Evolutionary conservation across 495 filamentous ascomycete genomes (phyloP).

Genomic region (Tuber aestivum): DNA sequence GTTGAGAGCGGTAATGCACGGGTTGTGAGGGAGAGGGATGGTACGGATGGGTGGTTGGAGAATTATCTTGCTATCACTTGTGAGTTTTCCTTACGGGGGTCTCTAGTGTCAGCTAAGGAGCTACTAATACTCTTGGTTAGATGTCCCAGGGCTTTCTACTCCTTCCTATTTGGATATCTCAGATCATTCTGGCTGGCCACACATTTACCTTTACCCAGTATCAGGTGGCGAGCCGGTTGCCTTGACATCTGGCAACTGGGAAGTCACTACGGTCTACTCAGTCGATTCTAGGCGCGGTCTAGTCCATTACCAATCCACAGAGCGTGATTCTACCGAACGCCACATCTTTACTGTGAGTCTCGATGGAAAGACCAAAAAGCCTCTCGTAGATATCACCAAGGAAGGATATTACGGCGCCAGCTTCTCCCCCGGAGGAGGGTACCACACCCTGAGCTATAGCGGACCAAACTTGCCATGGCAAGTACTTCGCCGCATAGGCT

Average conservation of each 20-base stretch:
- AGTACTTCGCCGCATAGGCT: conserved; percentile 49
- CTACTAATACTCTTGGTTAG: conserved; percentile 19
- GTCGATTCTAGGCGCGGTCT: conserved; percentile 49
- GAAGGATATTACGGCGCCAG: conserved; percentile 52
- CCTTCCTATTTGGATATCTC: conserved; percentile 54
- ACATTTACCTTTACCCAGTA: conserved; percentile 54
- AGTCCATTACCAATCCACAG: conserved; percentile 55
- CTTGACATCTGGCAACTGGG: conserved; percentile 54
- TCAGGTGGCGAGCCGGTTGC: conserved; percentile 46
- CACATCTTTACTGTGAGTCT: conserved; percentile 54
- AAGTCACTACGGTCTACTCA: conserved; percentile 50
- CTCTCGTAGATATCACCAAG: conserved; percentile 50
- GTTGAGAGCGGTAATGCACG: conserved; percentile 35
- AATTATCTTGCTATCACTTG: conserved; percentile 50
- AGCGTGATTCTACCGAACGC: conserved; percentile 52
- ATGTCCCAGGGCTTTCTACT: conserved; percentile 43
- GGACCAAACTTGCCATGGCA: conserved; percentile 56
- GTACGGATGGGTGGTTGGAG: conserved; percentile 55
- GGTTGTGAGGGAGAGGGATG: conserved; percentile 52
- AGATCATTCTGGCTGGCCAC: conserved; percentile 54
- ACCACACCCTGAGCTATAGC: conserved; percentile 53
- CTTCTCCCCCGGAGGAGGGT: conserved; percentile 51
- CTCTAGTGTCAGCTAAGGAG: background rate
- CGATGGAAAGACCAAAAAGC: conserved; percentile 44
- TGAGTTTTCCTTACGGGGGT: background rate